Conservation (phyloP, 495 filamentous ascomycete genomes). For the Entonaema liquescens region DNA sequence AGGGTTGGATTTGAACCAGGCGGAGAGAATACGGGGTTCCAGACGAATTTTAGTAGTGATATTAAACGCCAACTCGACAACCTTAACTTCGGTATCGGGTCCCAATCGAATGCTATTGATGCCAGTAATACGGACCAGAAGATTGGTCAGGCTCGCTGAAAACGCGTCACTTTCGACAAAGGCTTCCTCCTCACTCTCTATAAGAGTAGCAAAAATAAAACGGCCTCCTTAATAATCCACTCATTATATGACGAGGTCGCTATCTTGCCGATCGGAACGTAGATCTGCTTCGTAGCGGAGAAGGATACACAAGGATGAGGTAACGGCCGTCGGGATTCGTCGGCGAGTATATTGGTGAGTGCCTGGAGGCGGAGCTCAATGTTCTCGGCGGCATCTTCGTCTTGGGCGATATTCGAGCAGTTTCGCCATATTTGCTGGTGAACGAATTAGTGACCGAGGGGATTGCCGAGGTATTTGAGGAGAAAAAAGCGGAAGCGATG, state of each 20-base stretch:
- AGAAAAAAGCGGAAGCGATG: neutral
- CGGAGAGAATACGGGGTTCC: constrained; percentile 81
- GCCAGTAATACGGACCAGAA: constrained; percentile 73
- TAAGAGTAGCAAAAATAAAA: constrained; percentile 86
- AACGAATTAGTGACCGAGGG: constrained; percentile 18
- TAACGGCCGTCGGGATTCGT: constrained; percentile 85
- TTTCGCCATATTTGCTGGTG: constrained; percentile 82
- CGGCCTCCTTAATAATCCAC: constrained; percentile 79
- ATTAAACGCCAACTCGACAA: constrained; percentile 92
- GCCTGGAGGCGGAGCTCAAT: constrained; percentile 64
- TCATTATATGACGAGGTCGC: constrained; percentile 81
- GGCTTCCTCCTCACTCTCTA: constrained; percentile 95
- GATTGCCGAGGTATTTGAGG: neutral
- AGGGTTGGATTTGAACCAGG: constrained; percentile 78
- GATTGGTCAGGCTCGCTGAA: constrained; percentile 80
- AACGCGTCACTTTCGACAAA: constrained; percentile 87
- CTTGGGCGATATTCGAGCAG: constrained; percentile 61
- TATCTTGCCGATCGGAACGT: constrained; percentile 84
- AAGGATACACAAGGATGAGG: constrained; percentile 90
- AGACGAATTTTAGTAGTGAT: constrained; percentile 94
- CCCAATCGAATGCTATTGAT: constrained; percentile 67
- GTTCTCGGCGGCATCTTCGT: constrained; percentile 62
- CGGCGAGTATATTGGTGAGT: constrained; percentile 80
- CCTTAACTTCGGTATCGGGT: constrained; percentile 78
- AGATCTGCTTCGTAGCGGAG: constrained; percentile 84